A percentile compares a stretch with the other conserved stretches of the same genome.
phyloP scores from a whole-genome alignment of 2,329 filamentous ascomycete genomes.

The Claviceps citrina region DNA sequence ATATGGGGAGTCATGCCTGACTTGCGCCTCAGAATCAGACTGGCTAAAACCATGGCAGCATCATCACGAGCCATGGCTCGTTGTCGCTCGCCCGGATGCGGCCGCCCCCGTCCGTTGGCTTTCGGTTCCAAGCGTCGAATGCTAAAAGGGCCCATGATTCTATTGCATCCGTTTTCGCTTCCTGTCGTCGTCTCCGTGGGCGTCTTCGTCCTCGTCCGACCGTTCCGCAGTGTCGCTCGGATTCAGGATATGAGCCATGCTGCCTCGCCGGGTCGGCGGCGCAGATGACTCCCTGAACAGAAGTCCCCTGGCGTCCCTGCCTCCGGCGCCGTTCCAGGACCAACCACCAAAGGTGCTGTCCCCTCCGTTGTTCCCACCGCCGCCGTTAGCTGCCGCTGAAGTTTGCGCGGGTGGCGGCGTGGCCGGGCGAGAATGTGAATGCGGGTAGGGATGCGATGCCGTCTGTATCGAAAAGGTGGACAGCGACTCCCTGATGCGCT shows the following conservation, averaged over 20 bases:
- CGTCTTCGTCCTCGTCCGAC: conserved; percentile 40
- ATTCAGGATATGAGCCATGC: conserved; percentile 50
- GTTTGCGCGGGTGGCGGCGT: conserved; percentile 36
- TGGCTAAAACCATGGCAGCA: too few species aligned
- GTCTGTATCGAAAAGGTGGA: conserved; percentile 37
- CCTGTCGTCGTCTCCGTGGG: conserved; percentile 40
- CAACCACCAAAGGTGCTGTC: conserved; percentile 40
- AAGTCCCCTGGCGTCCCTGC: conserved; percentile 34
- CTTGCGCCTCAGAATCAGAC: too few species aligned
- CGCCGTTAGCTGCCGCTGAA: too few species aligned
- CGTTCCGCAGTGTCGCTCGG: conserved; percentile 41
- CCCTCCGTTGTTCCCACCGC: conserved; percentile 21
- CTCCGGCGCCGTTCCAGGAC: conserved; percentile 37
- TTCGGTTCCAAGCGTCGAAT: too few species aligned
- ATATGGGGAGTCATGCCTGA: background rate
- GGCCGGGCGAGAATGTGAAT: conserved; percentile 37
- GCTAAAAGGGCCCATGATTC: too few species aligned
- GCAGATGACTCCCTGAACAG: conserved; percentile 38
- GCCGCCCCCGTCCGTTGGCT: too few species aligned
- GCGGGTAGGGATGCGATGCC: conserved; percentile 26
- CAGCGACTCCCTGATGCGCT: conserved; percentile 40
- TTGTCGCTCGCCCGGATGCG: too few species aligned
- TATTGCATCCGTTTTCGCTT: conserved; percentile 46
- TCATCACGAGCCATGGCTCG: too few species aligned
- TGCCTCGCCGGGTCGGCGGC: conserved; percentile 40